These are phyloP conservation scores for Hyphodiscus sp. DNA, from an alignment of 2,329 filamentous ascomycete genomes.

Conservation along the genomic window DNA sequence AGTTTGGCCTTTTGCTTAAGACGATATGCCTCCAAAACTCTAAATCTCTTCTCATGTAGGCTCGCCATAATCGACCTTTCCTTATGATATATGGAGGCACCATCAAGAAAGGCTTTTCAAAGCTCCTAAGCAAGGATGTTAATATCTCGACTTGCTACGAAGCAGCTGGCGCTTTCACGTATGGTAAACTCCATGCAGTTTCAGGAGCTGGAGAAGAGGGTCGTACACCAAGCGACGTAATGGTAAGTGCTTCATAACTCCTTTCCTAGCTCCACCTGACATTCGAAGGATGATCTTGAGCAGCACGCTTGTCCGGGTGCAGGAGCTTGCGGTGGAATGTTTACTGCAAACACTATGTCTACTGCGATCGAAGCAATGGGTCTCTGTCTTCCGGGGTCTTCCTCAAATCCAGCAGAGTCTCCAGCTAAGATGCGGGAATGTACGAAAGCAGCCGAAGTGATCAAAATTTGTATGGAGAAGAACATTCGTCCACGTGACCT, in stretches of 20 bases:
- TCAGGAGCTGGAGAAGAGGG: constrained; percentile 53
- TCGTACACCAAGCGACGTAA: constrained; percentile 68
- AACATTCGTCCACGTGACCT: constrained; percentile 62
- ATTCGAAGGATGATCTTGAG: constrained; percentile 56
- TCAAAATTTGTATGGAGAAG: constrained; percentile 62
- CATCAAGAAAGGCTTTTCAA: constrained; percentile 79
- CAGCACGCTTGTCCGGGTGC: constrained; percentile 61
- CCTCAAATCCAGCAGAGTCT: constrained; percentile 60
- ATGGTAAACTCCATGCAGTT: constrained; percentile 68
- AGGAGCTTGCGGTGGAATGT: constrained; percentile 70
- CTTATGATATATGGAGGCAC: constrained; percentile 95
- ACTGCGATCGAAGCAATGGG: constrained; percentile 69
- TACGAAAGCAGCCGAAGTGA: constrained; percentile 59
- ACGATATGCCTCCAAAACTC: too few species aligned
- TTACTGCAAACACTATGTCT: constrained; percentile 72
- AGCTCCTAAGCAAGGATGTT: constrained; percentile 68
- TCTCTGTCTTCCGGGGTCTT: constrained; percentile 60
- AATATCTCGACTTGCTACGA: constrained; percentile 72
- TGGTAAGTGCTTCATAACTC: constrained; percentile 33
- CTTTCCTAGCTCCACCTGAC: not conserved
- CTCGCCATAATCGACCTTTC: constrained; percentile 83
- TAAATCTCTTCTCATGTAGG: constrained; percentile 27
- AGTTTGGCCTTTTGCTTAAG: too few species aligned
- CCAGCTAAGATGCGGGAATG: constrained; percentile 69
- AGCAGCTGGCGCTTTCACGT: constrained; percentile 74